Evolutionary conservation across 192 early-diverging fungal species (phyloP).

Genomic region (Geranomyces variabilis): DNA sequence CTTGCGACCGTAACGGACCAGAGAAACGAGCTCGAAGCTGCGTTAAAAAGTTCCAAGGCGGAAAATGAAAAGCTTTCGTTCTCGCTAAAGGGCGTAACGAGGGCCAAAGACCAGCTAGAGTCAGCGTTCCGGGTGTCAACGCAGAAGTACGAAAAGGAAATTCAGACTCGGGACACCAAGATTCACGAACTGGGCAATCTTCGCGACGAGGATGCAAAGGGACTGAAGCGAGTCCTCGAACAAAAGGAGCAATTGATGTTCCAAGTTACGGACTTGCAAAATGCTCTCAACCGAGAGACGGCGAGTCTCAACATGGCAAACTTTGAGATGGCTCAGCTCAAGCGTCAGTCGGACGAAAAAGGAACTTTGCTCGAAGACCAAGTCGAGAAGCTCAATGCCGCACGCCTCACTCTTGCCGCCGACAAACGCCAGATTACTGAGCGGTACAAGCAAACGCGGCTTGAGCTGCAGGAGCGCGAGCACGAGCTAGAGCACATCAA

Average conservation of each 20-base stretch:
- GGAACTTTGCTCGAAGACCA: slow-evolving; percentile 45
- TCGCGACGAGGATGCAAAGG: slow-evolving; percentile 44
- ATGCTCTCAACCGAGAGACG: slow-evolving; percentile 52
- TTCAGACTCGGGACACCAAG: slow-evolving; percentile 38
- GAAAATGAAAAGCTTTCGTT: slow-evolving; percentile 52
- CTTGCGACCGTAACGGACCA: slow-evolving; percentile 31
- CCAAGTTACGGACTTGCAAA: slow-evolving; percentile 62
- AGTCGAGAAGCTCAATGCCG: slow-evolving; percentile 50
- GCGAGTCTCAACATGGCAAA: slow-evolving; percentile 50
- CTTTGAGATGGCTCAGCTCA: slow-evolving; percentile 53
- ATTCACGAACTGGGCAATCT: slow-evolving; percentile 46
- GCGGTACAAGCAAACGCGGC: slow-evolving; percentile 43
- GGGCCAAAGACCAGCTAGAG: slow-evolving; percentile 50
- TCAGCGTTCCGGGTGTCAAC: slow-evolving; percentile 38
- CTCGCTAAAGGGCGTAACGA: slow-evolving; percentile 43
- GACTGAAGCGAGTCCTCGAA: slow-evolving; percentile 49
- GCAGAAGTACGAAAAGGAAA: slow-evolving; percentile 51
- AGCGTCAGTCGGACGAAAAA: slow-evolving; percentile 51
- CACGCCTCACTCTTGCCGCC: slow-evolving; percentile 48
- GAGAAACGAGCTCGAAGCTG: slow-evolving; percentile 43
- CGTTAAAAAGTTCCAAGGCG: slow-evolving; percentile 33
- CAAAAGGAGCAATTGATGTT: slow-evolving; percentile 62
- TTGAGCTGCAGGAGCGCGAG: slow-evolving; percentile 47
- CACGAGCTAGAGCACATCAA: slow-evolving; percentile 46
- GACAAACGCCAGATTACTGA: slow-evolving; percentile 58